Evolutionary conservation across 305 asterid species (phyloP), one percentile per base, ranked within the genome.

Genomic region (Withania somnifera): DNA sequence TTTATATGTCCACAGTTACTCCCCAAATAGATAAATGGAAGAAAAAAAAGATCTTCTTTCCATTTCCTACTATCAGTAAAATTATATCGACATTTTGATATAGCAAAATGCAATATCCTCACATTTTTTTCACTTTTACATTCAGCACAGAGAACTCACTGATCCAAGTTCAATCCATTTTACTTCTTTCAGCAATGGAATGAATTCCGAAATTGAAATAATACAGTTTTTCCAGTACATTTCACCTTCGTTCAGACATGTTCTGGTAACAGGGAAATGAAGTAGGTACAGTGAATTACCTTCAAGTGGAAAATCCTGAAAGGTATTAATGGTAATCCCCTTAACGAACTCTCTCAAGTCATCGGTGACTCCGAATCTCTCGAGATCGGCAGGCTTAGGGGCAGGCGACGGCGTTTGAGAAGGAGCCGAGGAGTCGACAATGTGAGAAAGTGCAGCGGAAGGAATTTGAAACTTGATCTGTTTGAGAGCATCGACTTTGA

Each of bases 221-320:
- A 4, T n/a, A 71, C 7, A 30, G 26, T 1, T 24, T 42, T 42
- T 42, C 53, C 57, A 45, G 57, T n/a, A n/a, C n/a, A n/a, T n/a
- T n/a, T n/a, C n/a, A n/a, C n/a, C n/a, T n/a, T n/a, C n/a, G n/a
- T n/a, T n/a, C n/a, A n/a, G n/a, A n/a, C n/a, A n/a, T n/a, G n/a
- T n/a, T n/a, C n/a, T n/a, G n/a, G n/a, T n/a, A n/a, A n/a, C n/a
- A n/a, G n/a, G n/a, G n/a, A n/a, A n/a, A n/a, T n/a, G n/a, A n/a
- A n/a, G n/a, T n/a, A n/a, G n/a, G n/a, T n/a, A n/a, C n/a, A n/a
- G n/a, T n/a, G n/a, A 63, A 47, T 14, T 34, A 92, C 98, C 97
- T 91, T 91, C 90, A 63, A 93, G 89, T 45, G 97, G 98, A 86
- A 95, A 95, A 90, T 95, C 97, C 90, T 87, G 86, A 82, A 95